These are phyloP conservation scores for Candida ortonii DNA, from an alignment of 805 yeast genomes.

Conservation along the genomic window DNA sequence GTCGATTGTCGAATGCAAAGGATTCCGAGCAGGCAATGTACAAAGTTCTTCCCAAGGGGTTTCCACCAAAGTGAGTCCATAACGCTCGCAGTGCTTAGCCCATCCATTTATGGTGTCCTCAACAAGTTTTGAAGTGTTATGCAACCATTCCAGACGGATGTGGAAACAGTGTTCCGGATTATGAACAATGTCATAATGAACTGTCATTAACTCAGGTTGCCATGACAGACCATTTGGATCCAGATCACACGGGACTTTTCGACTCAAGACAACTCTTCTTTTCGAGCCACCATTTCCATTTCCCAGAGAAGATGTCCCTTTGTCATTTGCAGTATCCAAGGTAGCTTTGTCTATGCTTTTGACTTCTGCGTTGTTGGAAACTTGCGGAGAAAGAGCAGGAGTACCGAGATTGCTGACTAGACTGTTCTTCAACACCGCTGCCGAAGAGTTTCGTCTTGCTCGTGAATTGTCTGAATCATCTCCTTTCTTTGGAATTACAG, in stretches of 20 bases:
- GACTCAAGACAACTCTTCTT: slow-evolving; percentile 54
- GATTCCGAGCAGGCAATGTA: slow-evolving; percentile 70
- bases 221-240: slow-evolving; percentile 72
- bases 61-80: slow-evolving; percentile 78
- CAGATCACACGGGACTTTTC: slow-evolving; percentile 63
- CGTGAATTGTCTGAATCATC: slow-evolving; percentile 7
- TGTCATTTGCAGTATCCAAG: slow-evolving; percentile 3
- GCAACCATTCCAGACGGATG: slow-evolving; percentile 87
- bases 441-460: slow-evolving; percentile 15
- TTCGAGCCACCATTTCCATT: slow-evolving; percentile 1
- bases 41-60: slow-evolving; percentile 89
- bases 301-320: background rate
- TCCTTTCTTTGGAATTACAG: slow-evolving; percentile 15
- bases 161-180: slow-evolving; percentile 95
- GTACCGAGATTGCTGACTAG: slow-evolving; percentile 1
- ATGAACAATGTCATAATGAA: slow-evolving; percentile 89
- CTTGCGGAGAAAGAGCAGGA: slow-evolving; percentile 14
- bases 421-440: slow-evolving; percentile 12
- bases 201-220: slow-evolving; percentile 72
- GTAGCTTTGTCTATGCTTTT: slow-evolving; percentile 6
- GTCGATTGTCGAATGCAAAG: slow-evolving; percentile 83
- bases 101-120: slow-evolving; percentile 77
- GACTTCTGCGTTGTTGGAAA: slow-evolving; percentile 10
- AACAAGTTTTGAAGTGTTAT: slow-evolving; percentile 78
- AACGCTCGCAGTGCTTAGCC: slow-evolving; percentile 80